Conservation (phyloP, 2,329 filamentous ascomycete species). For the Talaromyces sp. region DNA sequence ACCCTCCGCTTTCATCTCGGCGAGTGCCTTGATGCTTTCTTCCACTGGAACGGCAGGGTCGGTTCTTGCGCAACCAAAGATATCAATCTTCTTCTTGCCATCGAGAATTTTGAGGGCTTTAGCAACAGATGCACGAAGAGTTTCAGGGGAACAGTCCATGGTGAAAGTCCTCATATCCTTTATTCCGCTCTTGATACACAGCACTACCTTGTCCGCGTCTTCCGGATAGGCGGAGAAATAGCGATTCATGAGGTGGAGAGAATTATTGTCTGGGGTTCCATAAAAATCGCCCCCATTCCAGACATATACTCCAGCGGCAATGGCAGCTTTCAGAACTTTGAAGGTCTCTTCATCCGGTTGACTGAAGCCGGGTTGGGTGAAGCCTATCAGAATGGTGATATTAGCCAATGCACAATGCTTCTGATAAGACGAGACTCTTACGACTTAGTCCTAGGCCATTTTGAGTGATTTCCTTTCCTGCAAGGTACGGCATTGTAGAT, state of each 20-base stretch:
- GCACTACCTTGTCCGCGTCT: constrained; percentile 59
- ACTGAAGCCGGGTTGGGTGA: constrained; percentile 24
- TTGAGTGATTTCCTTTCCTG: constrained; percentile 24
- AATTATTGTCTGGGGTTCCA: constrained; percentile 57
- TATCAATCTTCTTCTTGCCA: constrained; percentile 49
- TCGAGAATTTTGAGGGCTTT: constrained; percentile 51
- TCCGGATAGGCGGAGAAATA: constrained; percentile 65
- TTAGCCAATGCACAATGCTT: constrained; percentile 11
- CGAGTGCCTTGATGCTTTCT: constrained; percentile 40
- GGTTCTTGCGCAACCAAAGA: constrained; percentile 58
- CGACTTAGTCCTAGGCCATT: constrained; percentile 28
- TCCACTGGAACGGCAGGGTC: constrained; percentile 53
- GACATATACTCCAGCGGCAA: constrained; percentile 34
- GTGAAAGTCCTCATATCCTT: constrained; percentile 42
- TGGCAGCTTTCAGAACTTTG: constrained; percentile 52
- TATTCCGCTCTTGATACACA: constrained; percentile 54
- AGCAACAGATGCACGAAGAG: constrained; percentile 57
- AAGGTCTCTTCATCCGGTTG: constrained; percentile 33
- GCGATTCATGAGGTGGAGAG: constrained; percentile 55
- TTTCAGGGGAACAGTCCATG: constrained; percentile 52
- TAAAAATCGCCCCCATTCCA: constrained; percentile 47
- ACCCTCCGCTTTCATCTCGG: constrained; percentile 40
- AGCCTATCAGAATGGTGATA: constrained; percentile 20
- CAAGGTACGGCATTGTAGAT: constrained; percentile 17
- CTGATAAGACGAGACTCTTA: constrained; percentile 11